Conservation (phyloP, 2,329 filamentous ascomycete genomes). For the Aspergillus tanneri region DNA sequence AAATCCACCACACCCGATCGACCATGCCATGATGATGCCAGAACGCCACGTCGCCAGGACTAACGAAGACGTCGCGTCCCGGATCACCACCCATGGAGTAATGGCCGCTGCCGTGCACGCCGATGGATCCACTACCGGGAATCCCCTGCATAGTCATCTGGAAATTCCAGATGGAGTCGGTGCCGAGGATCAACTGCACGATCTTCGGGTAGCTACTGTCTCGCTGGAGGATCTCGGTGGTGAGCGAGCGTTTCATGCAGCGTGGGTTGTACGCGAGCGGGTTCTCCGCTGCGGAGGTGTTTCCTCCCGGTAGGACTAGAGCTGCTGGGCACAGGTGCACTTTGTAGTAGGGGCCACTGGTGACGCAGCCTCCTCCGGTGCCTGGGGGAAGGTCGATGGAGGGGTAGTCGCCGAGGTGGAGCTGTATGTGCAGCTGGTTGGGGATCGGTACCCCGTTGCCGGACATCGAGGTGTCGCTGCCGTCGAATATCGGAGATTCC, state of each 20-base stretch:
- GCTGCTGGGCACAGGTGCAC: conserved; percentile 12
- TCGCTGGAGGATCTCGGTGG: conserved; percentile 18
- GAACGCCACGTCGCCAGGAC: conserved; percentile 50
- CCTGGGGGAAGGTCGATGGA: conserved; percentile 45
- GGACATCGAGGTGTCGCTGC: conserved; percentile 47
- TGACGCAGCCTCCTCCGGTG: conserved; percentile 19
- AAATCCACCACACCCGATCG: conserved; percentile 52
- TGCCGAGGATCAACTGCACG: conserved; percentile 21
- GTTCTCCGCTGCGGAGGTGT: conserved; percentile 6
- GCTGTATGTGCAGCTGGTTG: conserved; percentile 23
- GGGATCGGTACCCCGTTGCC: conserved; percentile 45
- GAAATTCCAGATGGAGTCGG: conserved; percentile 34
- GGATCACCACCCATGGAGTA: conserved; percentile 49
- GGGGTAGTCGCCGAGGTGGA: conserved; percentile 24
- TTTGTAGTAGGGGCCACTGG: conserved; percentile 17
- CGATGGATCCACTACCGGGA: conserved; percentile 31
- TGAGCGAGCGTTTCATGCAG: conserved; percentile 30
- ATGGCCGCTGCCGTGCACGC: conserved; percentile 50
- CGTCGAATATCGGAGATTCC: conserved; percentile 51
- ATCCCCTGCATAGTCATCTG: conserved; percentile 41
- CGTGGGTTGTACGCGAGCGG: conserved; percentile 31
- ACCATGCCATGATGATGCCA: conserved; percentile 52
- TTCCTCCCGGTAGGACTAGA: conserved; percentile 11
- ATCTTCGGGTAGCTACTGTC: conserved; percentile 26
- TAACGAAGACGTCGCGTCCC: conserved; percentile 47